phyloP scores from a whole-genome alignment of 768 basidiomycete species.

The Tylopilus vinaceipallidus region DNA sequence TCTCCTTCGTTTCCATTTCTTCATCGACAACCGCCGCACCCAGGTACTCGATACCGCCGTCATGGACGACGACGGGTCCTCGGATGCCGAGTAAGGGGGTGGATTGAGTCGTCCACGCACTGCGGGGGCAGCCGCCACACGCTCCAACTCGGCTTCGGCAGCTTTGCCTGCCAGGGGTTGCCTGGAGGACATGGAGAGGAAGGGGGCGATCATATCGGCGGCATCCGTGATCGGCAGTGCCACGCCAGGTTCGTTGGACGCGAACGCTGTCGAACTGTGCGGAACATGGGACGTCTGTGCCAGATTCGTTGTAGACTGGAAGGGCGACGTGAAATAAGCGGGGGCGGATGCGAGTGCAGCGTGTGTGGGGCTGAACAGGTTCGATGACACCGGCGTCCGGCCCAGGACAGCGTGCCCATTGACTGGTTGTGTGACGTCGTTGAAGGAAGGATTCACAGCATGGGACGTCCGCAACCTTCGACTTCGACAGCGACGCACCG shows the following conservation, averaged over 20 bases:
- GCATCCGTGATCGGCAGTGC: conserved; percentile 12
- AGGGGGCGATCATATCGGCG: conserved; percentile 25
- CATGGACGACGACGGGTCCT: background rate
- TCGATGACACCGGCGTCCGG: background rate
- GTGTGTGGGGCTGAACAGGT: background rate
- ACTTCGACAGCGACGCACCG: conserved; percentile 12
- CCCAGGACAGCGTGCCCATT: background rate
- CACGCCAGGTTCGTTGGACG: background rate
- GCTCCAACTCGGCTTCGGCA: conserved; percentile 5
- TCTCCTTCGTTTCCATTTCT: background rate
- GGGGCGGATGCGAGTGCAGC: background rate
- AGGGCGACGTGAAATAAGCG: conserved; percentile 2
- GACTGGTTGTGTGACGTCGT: background rate
- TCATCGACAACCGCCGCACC: conserved; percentile 1
- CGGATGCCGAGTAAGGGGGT: conserved; percentile 22
- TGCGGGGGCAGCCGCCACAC: background rate
- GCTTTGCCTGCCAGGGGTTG: background rate
- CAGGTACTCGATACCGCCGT: background rate
- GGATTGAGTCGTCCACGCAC: conserved; percentile 26
- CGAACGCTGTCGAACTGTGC: background rate
- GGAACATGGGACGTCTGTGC: background rate
- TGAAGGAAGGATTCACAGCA: background rate
- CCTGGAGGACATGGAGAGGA: conserved; percentile 10
- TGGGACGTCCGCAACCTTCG: background rate
- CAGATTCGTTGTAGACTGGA: conserved; percentile 14